Conservation (phyloP, 2,329 filamentous ascomycete genomes). For the Neofusicoccum parvum region DNA sequence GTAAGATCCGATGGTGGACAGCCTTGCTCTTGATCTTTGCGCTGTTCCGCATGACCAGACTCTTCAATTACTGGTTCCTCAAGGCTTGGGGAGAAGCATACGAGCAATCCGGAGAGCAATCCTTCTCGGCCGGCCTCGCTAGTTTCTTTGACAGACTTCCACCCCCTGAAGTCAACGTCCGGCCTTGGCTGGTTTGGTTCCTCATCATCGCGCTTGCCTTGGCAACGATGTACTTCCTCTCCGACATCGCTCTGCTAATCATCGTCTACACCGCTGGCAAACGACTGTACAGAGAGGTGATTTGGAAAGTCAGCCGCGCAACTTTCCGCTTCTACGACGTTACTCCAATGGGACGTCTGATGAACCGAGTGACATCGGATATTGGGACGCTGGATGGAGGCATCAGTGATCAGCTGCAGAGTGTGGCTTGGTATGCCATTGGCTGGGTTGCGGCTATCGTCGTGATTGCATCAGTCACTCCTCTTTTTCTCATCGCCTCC, state of each 20-base stretch:
- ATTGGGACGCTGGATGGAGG: conserved; percentile 87
- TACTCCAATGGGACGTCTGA: conserved; percentile 83
- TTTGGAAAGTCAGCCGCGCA: conserved; percentile 73
- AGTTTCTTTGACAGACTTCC: conserved; percentile 55
- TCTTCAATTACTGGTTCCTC: conserved; percentile 76
- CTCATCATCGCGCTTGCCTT: conserved; percentile 55
- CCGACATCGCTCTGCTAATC: conserved; percentile 69
- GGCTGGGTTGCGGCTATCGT: conserved; percentile 72
- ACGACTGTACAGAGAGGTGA: conserved; percentile 71
- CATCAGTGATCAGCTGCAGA: conserved; percentile 73
- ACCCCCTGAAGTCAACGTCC: conserved; percentile 65
- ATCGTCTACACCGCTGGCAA: conserved; percentile 80
- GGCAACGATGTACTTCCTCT: conserved; percentile 53
- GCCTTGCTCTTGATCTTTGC: conserved; percentile 64
- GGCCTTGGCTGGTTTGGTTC: conserved; percentile 75
- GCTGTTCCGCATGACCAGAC: conserved; percentile 63
- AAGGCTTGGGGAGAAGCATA: conserved; percentile 87
- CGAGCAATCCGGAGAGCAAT: conserved; percentile 31
- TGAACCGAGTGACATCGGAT: conserved; percentile 90
- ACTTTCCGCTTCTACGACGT: conserved; percentile 91
- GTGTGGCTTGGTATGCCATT: conserved; percentile 70
- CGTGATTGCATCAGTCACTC: conserved; percentile 79
- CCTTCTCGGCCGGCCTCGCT: neutral
- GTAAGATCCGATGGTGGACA: conserved; percentile 73
- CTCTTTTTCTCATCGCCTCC: conserved; percentile 74